Percentiles rank a stretch among this genome's conserved stretches.
phyloP scores from a whole-genome alignment of 1,284 basidiomycete genomes.

The Amylostereum areolatum region DNA sequence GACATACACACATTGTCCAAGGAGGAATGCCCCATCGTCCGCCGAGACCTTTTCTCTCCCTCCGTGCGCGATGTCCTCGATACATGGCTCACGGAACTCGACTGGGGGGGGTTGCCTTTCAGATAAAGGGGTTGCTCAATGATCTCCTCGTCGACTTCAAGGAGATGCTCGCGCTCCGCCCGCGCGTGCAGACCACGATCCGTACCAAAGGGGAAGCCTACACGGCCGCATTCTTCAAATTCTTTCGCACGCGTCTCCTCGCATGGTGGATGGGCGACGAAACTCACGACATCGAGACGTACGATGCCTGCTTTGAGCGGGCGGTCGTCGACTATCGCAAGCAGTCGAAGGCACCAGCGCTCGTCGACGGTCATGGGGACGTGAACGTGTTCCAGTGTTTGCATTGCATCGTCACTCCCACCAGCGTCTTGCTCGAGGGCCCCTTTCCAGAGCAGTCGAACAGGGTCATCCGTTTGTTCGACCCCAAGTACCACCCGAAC shows the following conservation, averaged over 20 bases:
- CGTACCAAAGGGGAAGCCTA: slow-evolving; percentile 26
- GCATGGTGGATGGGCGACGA: slow-evolving; percentile 17
- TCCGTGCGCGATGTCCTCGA: slow-evolving; percentile 26
- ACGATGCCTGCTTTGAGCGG: slow-evolving; percentile 25
- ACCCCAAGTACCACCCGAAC: slow-evolving; percentile 36
- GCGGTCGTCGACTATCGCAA: slow-evolving; percentile 24
- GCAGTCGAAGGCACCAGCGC: background rate
- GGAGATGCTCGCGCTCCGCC: slow-evolving; percentile 40
- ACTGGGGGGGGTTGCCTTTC: slow-evolving; percentile 50
- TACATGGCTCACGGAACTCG: slow-evolving; percentile 30
- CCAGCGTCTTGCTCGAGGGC: slow-evolving; percentile 31
- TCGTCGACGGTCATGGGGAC: background rate
- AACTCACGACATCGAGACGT: slow-evolving; percentile 17
- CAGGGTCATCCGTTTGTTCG: slow-evolving; percentile 50
- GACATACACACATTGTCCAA: slow-evolving; percentile 28
- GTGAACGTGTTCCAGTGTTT: slow-evolving; percentile 40
- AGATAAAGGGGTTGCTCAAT: slow-evolving; percentile 43
- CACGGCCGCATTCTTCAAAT: slow-evolving; percentile 34
- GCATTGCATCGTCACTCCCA: slow-evolving; percentile 47
- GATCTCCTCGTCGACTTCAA: slow-evolving; percentile 34
- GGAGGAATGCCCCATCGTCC: slow-evolving; percentile 31
- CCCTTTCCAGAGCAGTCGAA: slow-evolving; percentile 64
- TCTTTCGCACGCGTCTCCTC: slow-evolving; percentile 32
- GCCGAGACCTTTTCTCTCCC: slow-evolving; percentile 37
- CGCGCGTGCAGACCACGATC: slow-evolving; percentile 26